These are phyloP conservation scores for Suhomyces taliae DNA, from an alignment of 1,139 yeast genomes.

Conservation along the genomic window DNA sequence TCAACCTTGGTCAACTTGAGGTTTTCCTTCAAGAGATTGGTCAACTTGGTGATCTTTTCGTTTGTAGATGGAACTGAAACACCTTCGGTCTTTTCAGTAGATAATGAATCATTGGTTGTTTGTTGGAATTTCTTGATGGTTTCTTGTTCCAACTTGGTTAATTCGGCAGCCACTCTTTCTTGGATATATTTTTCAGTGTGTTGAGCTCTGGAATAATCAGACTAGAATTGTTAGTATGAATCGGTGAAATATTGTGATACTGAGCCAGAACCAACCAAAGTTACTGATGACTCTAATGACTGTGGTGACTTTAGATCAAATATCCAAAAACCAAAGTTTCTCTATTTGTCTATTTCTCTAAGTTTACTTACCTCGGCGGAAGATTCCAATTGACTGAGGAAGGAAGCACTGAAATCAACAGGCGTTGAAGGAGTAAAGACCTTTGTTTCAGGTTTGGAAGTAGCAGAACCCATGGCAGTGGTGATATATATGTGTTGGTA, in stretches of 20 bases:
- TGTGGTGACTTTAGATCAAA: no score
- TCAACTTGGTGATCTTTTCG: slow-evolving; percentile 46
- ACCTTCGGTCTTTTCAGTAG: slow-evolving; percentile 22
- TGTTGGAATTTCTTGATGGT: slow-evolving; percentile 57
- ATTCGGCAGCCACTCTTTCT: slow-evolving; percentile 68
- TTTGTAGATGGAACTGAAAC: slow-evolving; percentile 34
- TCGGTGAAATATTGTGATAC: background rate
- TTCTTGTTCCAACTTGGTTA: slow-evolving; percentile 61
- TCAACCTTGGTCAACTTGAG: slow-evolving; percentile 43
- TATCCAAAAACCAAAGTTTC: background rate
- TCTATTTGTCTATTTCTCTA: background rate
- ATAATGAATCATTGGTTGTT: slow-evolving; percentile 46
- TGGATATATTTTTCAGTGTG: slow-evolving; percentile 76
- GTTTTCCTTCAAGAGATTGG: slow-evolving; percentile 48
- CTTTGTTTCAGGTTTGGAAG: slow-evolving; percentile 64
- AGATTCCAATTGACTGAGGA: slow-evolving; percentile 69
- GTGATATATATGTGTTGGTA: background rate
- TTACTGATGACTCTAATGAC: no score
- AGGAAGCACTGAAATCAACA: slow-evolving; percentile 69
- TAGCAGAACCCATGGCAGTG: slow-evolving; percentile 50
- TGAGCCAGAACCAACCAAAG: no score
- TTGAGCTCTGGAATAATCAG: slow-evolving; percentile 81
- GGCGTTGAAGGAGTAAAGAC: slow-evolving; percentile 73
- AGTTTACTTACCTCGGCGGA: slow-evolving; percentile 55
- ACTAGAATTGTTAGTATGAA: slow-evolving; percentile 34